A percentile compares a stretch with the other conserved stretches of the same genome.
Conservation (phyloP, 306 rosid species). For the Purshia tridentata region DNA sequence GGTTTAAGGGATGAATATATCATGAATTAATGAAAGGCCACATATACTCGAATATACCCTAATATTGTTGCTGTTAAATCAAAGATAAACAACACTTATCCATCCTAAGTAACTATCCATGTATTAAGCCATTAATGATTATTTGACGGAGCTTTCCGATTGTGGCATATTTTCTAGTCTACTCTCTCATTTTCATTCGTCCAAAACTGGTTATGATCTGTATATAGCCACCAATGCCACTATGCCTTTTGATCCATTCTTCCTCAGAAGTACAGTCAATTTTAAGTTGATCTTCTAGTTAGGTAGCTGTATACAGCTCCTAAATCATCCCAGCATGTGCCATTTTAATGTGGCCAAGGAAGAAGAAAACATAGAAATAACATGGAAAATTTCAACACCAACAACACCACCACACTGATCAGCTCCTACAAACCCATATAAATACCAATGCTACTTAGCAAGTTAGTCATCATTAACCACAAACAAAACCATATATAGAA, state of each 20-base stretch:
- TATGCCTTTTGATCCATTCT: too few species aligned
- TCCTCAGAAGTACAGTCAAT: too few species aligned
- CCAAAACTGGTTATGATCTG: not conserved
- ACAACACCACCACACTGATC: not conserved
- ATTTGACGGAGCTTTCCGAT: too few species aligned
- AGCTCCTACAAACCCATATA: not conserved
- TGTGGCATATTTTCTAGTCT: too few species aligned
- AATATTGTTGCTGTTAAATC: too few species aligned
- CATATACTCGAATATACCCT: too few species aligned
- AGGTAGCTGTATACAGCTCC: constrained; percentile 10
- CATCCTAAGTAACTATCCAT: too few species aligned
- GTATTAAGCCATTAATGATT: too few species aligned
- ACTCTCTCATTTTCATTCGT: not conserved
- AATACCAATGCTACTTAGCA: not conserved
- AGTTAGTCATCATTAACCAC: not conserved
- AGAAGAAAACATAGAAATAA: not conserved
- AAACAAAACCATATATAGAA: not conserved
- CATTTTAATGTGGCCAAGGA: not conserved
- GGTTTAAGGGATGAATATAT: too few species aligned
- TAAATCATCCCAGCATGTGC: not conserved
- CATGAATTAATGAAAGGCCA: too few species aligned
- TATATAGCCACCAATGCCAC: too few species aligned
- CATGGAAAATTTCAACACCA: not conserved
- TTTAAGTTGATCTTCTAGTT: not conserved
- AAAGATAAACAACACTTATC: too few species aligned